phyloP scores from a whole-genome alignment of 2,329 filamentous ascomycete species.

The Nemania serpens region DNA sequence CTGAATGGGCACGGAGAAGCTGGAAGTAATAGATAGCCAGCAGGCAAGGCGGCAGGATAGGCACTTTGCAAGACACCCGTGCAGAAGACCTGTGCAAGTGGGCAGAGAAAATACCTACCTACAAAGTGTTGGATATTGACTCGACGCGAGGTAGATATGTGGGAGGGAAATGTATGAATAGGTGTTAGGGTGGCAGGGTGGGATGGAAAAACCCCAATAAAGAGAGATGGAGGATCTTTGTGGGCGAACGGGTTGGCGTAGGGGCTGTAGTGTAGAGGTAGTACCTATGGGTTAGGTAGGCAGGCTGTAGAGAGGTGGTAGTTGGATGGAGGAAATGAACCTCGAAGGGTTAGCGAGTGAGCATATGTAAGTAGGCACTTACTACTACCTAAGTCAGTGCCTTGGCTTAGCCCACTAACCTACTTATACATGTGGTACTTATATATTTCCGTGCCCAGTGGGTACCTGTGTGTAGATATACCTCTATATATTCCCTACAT shows the following conservation, averaged over 20 bases:
- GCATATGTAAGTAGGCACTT: background rate
- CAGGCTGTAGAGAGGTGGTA: too few relatives aligned
- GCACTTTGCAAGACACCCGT: background rate
- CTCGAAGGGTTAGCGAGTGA: too few relatives aligned
- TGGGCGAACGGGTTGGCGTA: background rate
- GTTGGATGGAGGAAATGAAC: too few relatives aligned
- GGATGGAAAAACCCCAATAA: slow-evolving; percentile 11
- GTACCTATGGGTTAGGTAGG: background rate
- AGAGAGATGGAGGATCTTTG: slow-evolving; percentile 14
- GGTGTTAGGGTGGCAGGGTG: slow-evolving; percentile 16
- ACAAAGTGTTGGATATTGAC: background rate
- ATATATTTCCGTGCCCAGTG: too few relatives aligned
- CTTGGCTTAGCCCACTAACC: too few relatives aligned
- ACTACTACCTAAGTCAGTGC: too few relatives aligned
- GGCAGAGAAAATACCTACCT: background rate
- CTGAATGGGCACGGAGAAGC: slow-evolving; percentile 25
- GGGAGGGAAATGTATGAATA: slow-evolving; percentile 3
- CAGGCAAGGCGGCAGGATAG: background rate
- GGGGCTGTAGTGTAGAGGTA: background rate
- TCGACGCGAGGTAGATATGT: slow-evolving; percentile 17
- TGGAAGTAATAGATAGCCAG: background rate
- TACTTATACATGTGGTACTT: too few relatives aligned
- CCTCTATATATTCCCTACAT: too few relatives aligned
- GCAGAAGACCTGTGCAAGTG: background rate
- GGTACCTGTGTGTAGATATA: too few relatives aligned